Evolutionary conservation across 108 stramenopile genomes (phyloP), one percentile per base, ranked within the genome.

Genomic region (Cylindrotheca closterium): DNA sequence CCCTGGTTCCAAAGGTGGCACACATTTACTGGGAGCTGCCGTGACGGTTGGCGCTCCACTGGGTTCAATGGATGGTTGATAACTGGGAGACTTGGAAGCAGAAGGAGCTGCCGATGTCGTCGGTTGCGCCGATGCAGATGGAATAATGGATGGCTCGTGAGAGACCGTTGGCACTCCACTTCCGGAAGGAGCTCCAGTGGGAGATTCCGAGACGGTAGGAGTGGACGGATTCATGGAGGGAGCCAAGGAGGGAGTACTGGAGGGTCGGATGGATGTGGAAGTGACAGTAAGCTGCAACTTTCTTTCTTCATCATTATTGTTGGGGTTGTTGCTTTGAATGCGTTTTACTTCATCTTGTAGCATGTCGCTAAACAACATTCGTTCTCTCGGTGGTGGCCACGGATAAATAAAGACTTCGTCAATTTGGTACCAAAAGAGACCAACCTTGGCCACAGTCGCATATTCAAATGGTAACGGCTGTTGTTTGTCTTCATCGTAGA

Each of bases 391-490:
- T 33, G 60, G 60, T 31, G 73, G 73, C 73, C 73, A 74, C n/a
- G 73, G 73, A 32, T 67, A 74, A 21, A 45, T 54, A 45, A 52
- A 74, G 1, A 74, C 73, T 26, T 74, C 73, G 26, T 55, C 18
- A 33, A 74, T 74, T 49, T 67, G 59, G 51, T 67, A 74, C 45
- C 58, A 57, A 30, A 67, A 67, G 29, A 74, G 45, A 27, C 73
- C 73, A 18, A 74, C 73, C 47, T 67, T 64, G 10, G 73, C 73
- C 53, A 63, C 66, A 7, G 61, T 57, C 27, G 73, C 65, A 52
- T 74, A 63, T 27, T 67, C 60, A 34, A 74, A 74, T 47, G 73
- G 73, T 33, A 51, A 21, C 2, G 73, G 73, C 47, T 74, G 73
- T 3, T 18, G 5, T 37, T 74, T 74, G 4, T 61, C 60, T 29